Evolutionary conservation across 2,329 filamentous ascomycete species (phyloP).

Genomic region (Ophiocordyceps camponoti-saundersi): DNA sequence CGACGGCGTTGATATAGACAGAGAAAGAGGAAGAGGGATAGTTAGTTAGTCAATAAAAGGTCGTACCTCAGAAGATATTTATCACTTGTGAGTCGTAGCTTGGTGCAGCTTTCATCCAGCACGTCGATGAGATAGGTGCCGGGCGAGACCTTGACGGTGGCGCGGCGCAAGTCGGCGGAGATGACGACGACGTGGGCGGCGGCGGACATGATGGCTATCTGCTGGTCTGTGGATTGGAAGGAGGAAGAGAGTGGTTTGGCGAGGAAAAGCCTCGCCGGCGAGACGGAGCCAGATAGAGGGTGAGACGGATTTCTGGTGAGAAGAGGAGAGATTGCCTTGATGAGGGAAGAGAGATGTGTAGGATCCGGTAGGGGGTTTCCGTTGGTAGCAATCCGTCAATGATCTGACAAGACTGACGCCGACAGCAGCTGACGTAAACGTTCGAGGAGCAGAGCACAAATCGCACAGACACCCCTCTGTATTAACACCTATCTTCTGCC

Average conservation of each 20-base stretch:
- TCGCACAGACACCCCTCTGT: not conserved
- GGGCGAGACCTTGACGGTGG: conserved; percentile 69
- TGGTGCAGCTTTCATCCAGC: conserved; percentile 71
- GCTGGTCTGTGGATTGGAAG: no score
- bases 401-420: no score
- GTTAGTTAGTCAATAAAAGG: not conserved
- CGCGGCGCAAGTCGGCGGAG: conserved; percentile 59
- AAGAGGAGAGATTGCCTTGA: not conserved
- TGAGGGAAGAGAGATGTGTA: no score
- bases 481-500: not conserved
- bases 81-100: conserved; percentile 55
- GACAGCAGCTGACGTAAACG: no score
- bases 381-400: no score
- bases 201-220: conserved; percentile 46
- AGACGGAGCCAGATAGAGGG: not conserved
- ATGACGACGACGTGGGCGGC: conserved; percentile 81
- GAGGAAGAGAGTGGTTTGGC: no score
- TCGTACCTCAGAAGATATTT: conserved; percentile 67
- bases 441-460: no score
- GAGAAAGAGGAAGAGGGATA: not conserved
- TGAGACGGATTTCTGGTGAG: not conserved
- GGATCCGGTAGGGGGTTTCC: no score
- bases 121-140: conserved; percentile 71
- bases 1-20: no score
- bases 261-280: no score